Percentiles rank a stretch among this genome's conserved stretches.
Evolutionary conservation across 495 filamentous ascomycete species (phyloP).

Genomic region (Hyaloscypha variabilis): DNA sequence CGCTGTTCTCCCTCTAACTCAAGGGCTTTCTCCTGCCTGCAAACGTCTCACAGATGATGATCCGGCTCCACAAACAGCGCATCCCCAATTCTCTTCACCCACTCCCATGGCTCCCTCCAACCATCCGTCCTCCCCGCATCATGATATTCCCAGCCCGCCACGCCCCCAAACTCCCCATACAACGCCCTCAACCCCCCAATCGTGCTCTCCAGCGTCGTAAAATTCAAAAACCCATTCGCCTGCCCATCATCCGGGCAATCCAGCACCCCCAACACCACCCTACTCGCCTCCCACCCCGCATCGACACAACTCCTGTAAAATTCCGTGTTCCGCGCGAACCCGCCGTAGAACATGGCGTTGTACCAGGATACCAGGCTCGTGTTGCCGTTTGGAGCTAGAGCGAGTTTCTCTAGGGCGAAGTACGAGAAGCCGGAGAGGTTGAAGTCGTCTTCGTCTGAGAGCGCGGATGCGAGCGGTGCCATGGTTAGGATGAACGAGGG

Average conservation of each 20-base stretch:
- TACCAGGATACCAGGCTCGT: constrained; percentile 40
- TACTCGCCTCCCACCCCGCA: constrained; percentile 41
- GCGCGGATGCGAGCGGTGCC: constrained; percentile 44
- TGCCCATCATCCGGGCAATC: constrained; percentile 40
- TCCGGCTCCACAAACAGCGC: no score
- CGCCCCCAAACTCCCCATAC: no score
- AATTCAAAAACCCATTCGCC: constrained; percentile 36
- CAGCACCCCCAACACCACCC: constrained; percentile 43
- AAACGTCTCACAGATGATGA: no score
- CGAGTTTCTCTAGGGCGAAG: no score
- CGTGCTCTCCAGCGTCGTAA: constrained; percentile 25
- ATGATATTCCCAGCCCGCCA: no score
- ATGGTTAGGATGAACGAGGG: constrained; percentile 46
- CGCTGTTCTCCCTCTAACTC: no score
- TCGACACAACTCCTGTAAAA: constrained; percentile 40
- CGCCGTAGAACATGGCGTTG: constrained; percentile 48
- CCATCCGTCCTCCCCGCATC: no score
- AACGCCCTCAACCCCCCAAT: constrained; percentile 28
- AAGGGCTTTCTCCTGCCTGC: no score
- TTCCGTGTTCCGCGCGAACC: constrained; percentile 38
- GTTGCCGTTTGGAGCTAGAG: constrained; percentile 32
- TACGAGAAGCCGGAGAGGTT: constrained; percentile 46
- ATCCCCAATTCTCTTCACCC: no score
- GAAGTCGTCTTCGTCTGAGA: constrained; percentile 35
- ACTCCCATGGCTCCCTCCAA: no score